Evolutionary conservation across 345 rosid species (phyloP), one percentile per base, ranked within the genome.

Genomic region (Conringia planisiliqua): DNA sequence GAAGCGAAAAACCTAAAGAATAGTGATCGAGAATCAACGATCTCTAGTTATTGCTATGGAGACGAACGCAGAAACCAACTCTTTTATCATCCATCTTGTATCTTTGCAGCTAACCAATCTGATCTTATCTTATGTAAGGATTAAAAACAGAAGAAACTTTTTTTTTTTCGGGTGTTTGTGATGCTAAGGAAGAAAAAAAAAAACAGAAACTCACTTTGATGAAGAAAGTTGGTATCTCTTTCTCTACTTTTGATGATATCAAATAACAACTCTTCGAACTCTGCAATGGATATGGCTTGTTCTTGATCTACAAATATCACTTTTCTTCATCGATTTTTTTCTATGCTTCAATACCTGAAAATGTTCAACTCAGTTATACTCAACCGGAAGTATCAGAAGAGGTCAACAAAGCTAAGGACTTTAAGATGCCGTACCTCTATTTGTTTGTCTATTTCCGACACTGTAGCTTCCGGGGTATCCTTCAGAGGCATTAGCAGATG

Each of bases 381-480:
- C 50, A 33, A 56, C 39, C 33, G 1, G 17, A 36, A 18, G 52
- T 35, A 33, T 13, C 43, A 56, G 38, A 70, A 26, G 66, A 42
- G 29, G 36, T 36, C 8, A 71, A 38, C 33, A 29, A 44, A 56
- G 68, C 17, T 2, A 17, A 43, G 18, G 24, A 16, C 38, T 46
- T 67, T 42, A 24, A 36, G 29, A 62, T 7, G 85, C 96, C 2
- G 2, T 70, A 93, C 98, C 97, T 91, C 97, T 89, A 86, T 82
- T 82, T 60, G 98, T 26, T 79, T 88, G 94, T 82, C 94, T 86
- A 84, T 80, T 86, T 47, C 90, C 79, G 74, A 80, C 89, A 80
- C 68, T 85, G 83, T 91, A 94, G 79, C 82, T 88, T 75, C 93
- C 87, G n/a, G 84, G 78, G 76, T 82, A 94, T 79, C 83, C 90